These are phyloP conservation scores for Microcyclosporella mali DNA, from an alignment of 2,329 filamentous ascomycete genomes.

Conservation along the genomic window DNA sequence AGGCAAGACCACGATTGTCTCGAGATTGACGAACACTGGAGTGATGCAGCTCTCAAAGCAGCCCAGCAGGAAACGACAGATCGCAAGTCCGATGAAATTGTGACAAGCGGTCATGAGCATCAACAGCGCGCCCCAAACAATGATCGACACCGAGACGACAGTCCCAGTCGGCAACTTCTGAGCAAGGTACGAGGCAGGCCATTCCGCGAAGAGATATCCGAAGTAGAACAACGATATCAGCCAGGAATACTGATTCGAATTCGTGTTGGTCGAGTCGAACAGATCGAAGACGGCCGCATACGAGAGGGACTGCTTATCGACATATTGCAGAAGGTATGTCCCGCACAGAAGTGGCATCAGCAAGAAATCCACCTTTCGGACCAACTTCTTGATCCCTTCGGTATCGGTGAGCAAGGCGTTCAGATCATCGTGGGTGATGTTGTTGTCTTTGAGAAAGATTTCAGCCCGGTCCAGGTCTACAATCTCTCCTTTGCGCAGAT, in stretches of 20 bases:
- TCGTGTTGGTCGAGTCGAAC: slow-evolving; percentile 45
- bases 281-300: slow-evolving; percentile 54
- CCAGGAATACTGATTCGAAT: slow-evolving; percentile 46
- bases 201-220: slow-evolving; percentile 32
- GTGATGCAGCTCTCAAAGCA: slow-evolving; percentile 63
- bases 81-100: slow-evolving; percentile 54
- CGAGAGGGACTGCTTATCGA: slow-evolving; percentile 45
- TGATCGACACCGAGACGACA: slow-evolving; percentile 40
- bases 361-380: slow-evolving; percentile 45
- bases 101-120: slow-evolving; percentile 56
- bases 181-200: slow-evolving; percentile 23
- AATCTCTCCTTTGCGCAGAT: slow-evolving; percentile 28
- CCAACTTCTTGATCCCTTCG: slow-evolving; percentile 28
- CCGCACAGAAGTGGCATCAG: slow-evolving; percentile 49
- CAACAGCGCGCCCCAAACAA: slow-evolving; percentile 57
- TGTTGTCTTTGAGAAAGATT: slow-evolving; percentile 45
- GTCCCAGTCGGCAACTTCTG: slow-evolving; percentile 32
- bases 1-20: too few species aligned
- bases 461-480: slow-evolving; percentile 44
- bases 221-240: slow-evolving; percentile 53
- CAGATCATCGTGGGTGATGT: slow-evolving; percentile 39
- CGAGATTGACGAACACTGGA: slow-evolving; percentile 24
- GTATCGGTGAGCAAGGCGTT: slow-evolving; percentile 43
- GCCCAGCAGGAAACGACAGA: slow-evolving; percentile 59
- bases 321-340: slow-evolving; percentile 45